These are phyloP conservation scores for Suillus tomentosus DNA, from an alignment of 768 basidiomycete genomes.

Conservation along the genomic window DNA sequence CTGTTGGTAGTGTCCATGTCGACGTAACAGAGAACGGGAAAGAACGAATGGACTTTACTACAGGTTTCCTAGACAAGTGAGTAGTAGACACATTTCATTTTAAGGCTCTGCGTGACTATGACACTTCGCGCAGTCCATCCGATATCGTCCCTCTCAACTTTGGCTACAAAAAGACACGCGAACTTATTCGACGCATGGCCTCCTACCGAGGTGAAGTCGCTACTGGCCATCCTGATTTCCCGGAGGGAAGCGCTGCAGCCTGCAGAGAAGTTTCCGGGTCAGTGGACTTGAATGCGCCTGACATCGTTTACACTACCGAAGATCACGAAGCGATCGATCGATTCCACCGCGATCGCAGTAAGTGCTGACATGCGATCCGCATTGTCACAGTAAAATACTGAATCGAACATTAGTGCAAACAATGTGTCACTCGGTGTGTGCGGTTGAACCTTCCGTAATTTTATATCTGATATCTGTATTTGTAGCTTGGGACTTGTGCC, in stretches of 20 bases:
- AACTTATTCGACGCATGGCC: slow-evolving; percentile 42
- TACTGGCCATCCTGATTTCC: slow-evolving; percentile 25
- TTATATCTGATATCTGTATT: not conserved
- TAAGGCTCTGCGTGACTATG: not conserved
- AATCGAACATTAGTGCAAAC: slow-evolving; percentile 26
- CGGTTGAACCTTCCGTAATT: not conserved
- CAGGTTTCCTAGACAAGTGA: no score
- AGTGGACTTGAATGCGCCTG: slow-evolving; percentile 27
- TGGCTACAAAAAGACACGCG: slow-evolving; percentile 30
- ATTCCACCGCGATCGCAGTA: slow-evolving; percentile 26
- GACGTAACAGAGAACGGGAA: no score
- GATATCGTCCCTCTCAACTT: slow-evolving; percentile 30
- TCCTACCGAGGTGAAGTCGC: slow-evolving; percentile 40
- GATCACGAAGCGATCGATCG: slow-evolving; percentile 38
- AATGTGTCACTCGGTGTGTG: slow-evolving; percentile 35
- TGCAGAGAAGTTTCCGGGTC: slow-evolving; percentile 23
- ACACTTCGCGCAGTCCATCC: slow-evolving; percentile 17
- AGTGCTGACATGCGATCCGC: not conserved
- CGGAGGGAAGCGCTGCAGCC: slow-evolving; percentile 29
- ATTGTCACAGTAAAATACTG: not conserved
- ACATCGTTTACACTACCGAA: slow-evolving; percentile 34
- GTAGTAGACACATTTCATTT: no score
- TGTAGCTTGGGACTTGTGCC: slow-evolving; percentile 63
- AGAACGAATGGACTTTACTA: no score
- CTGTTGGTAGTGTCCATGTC: no score